Conservation (phyloP, 805 yeast genomes). For the Clavispora phyllophila region DNA sequence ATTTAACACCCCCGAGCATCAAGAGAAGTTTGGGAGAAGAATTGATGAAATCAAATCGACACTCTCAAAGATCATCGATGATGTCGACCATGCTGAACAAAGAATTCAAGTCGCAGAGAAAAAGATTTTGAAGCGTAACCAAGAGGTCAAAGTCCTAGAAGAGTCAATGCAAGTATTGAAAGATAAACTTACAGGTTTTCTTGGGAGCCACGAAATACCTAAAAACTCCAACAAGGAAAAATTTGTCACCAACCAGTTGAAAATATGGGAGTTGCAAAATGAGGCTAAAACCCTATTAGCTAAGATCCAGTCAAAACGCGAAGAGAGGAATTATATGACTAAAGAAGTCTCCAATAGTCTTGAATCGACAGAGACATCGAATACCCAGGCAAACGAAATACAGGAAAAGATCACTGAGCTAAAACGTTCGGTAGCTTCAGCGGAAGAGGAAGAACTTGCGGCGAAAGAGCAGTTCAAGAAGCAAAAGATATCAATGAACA, state of each 20-base stretch:
- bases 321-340: conserved; percentile 62
- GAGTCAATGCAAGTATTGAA: conserved; percentile 23
- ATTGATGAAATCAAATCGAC: conserved; percentile 40
- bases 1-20: conserved; percentile 38
- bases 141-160: conserved; percentile 23
- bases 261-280: conserved; percentile 43
- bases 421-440: conserved; percentile 17
- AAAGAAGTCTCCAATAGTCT: conserved; percentile 53
- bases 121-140: conserved; percentile 25
- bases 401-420: conserved; percentile 15
- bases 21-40: conserved; percentile 39
- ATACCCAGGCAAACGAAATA: conserved; percentile 21
- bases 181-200: conserved; percentile 23
- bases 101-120: conserved; percentile 32
- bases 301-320: conserved; percentile 41
- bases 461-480: conserved; percentile 17
- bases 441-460: conserved; percentile 18
- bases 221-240: conserved; percentile 14
- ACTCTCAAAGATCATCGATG: conserved; percentile 40
- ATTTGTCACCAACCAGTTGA: conserved; percentile 34
- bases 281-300: conserved; percentile 40
- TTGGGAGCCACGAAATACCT: conserved; percentile 18
- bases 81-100: conserved; percentile 38
- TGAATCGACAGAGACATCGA: conserved; percentile 44
- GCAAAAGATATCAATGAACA: conserved; percentile 16